Evolutionary conservation across 192 early-diverging fungal species (phyloP).

Genomic region (Paraglomus brasilianum): DNA sequence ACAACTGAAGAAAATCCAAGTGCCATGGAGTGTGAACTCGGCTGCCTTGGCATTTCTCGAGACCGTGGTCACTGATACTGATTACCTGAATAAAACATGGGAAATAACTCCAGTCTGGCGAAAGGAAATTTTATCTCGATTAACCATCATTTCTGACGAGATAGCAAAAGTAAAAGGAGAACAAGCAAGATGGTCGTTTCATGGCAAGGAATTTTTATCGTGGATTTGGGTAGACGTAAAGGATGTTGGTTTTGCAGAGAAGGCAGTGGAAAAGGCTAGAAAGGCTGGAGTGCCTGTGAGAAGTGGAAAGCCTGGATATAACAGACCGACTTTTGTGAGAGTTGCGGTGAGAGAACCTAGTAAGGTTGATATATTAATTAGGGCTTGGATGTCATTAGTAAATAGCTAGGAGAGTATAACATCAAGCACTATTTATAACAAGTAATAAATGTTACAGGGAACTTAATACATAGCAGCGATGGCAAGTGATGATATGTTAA

Average conservation of each 20-base stretch:
- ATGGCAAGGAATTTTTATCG: constrained; percentile 75
- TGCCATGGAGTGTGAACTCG: constrained; percentile 93
- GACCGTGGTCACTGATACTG: constrained; percentile 66
- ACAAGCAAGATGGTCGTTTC: constrained; percentile 56
- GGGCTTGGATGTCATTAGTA: constrained; percentile 60
- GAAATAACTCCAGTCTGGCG: constrained; percentile 69
- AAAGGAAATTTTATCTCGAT: constrained; percentile 47
- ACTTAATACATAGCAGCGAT: no score
- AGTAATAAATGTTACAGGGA: no score
- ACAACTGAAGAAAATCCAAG: constrained; percentile 75
- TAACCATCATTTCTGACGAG: constrained; percentile 30
- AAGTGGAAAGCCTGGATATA: constrained; percentile 74
- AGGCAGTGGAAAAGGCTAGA: constrained; percentile 64
- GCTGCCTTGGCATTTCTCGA: constrained; percentile 82
- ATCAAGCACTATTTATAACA: no score
- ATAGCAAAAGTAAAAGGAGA: constrained; percentile 18
- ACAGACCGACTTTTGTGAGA: constrained; percentile 70
- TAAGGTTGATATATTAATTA: constrained; percentile 67
- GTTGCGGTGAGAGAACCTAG: constrained; percentile 72
- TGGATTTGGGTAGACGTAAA: constrained; percentile 87
- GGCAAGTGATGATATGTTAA: no score
- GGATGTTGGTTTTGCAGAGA: constrained; percentile 54
- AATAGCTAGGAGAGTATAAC: background rate
- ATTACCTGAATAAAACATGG: constrained; percentile 80
- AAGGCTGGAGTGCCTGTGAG: constrained; percentile 84